phyloP scores from a whole-genome alignment of 169 alveolate genomes.

The Cryptosporidium felis region DNA sequence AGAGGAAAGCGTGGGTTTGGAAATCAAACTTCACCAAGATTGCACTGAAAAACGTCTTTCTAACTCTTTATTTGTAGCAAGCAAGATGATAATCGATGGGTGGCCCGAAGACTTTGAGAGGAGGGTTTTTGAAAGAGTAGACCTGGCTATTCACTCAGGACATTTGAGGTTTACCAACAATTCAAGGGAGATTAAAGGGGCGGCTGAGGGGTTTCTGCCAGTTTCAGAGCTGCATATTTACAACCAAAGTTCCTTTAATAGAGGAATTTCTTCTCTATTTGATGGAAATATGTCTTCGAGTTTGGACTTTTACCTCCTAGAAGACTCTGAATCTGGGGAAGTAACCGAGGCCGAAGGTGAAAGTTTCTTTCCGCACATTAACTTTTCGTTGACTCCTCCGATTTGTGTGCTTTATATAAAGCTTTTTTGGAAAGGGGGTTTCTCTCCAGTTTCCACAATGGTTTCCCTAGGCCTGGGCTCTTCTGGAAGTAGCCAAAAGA shows the following conservation, averaged over 20 bases:
- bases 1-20: background rate
- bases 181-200: background rate
- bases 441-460: conserved; percentile 49
- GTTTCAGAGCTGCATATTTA: conserved; percentile 3
- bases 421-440: background rate
- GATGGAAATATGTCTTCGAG: conserved; percentile 7
- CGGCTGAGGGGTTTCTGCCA: background rate
- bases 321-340: background rate
- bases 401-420: conserved; percentile 28
- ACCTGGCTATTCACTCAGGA: conserved; percentile 5
- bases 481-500: background rate
- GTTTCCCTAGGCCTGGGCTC: background rate
- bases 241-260: background rate
- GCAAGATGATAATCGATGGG: conserved; percentile 9
- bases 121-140: background rate
- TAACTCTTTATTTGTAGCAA: conserved; percentile 23
- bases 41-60: background rate
- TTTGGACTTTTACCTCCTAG: background rate
- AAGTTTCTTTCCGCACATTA: conserved; percentile 50
- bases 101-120: conserved; percentile 69
- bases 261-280: background rate
- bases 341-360: background rate
- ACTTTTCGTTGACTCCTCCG: conserved; percentile 3
- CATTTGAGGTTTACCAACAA: background rate
- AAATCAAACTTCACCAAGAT: background rate